A percentile compares a stretch with the other conserved stretches of the same genome.
Conservation (phyloP, 2,329 filamentous ascomycete species). For the Microsporum ferrugineum region DNA sequence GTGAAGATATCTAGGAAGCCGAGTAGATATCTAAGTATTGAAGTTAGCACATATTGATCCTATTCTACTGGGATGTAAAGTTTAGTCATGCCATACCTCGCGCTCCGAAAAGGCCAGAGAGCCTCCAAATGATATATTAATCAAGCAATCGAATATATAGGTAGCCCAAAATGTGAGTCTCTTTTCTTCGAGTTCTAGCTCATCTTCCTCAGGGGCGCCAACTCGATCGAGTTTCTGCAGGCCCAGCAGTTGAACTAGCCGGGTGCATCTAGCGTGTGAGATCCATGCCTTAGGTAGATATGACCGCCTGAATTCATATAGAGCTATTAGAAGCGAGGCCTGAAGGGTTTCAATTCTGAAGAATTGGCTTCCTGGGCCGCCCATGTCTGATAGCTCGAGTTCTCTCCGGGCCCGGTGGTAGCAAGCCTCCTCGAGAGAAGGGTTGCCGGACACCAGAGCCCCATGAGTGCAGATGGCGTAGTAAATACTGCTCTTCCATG, state of each 20-base stretch:
- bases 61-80: neutral
- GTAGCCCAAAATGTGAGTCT: constrained; percentile 6
- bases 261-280: constrained; percentile 3
- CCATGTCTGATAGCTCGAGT: constrained; percentile 7
- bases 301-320: constrained; percentile 3
- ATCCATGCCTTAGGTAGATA: constrained; percentile 4
- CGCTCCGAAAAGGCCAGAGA: constrained; percentile 1
- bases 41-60: neutral
- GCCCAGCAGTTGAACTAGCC: constrained; percentile 2
- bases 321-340: constrained; percentile 1
- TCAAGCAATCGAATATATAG: constrained; percentile 5
- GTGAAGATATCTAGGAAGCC: neutral
- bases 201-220: neutral
- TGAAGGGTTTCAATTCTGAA: constrained; percentile 6
- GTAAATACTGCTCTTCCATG: constrained; percentile 7
- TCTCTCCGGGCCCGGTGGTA: constrained; percentile 5
- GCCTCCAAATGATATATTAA: constrained; percentile 6
- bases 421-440: constrained; percentile 5
- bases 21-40: neutral
- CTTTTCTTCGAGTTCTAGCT: constrained; percentile 3
- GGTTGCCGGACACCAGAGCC: constrained; percentile 4
- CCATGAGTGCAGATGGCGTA: constrained; percentile 6
- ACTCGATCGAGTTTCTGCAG: constrained; percentile 1
- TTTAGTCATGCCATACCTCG: neutral
- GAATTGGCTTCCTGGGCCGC: constrained; percentile 1